These are phyloP conservation scores for Pichia sp. DNA, from an alignment of 1,139 yeast genomes.

Conservation along the genomic window DNA sequence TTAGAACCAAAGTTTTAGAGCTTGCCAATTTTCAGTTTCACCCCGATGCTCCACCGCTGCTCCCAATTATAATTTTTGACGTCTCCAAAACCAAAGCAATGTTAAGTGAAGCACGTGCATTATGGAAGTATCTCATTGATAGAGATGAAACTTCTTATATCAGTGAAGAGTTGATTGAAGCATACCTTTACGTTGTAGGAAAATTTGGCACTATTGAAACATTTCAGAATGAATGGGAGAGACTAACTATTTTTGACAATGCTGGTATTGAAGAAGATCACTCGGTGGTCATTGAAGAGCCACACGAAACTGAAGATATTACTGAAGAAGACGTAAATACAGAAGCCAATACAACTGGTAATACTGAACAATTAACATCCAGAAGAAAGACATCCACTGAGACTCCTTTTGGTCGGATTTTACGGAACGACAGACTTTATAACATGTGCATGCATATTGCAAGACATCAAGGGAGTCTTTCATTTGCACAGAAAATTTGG, in stretches of 20 bases:
- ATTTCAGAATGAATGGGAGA: conserved; percentile 44
- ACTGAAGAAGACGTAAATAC: conserved; percentile 22
- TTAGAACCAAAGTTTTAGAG: conserved; percentile 24
- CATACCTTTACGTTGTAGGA: conserved; percentile 50
- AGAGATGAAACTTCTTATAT: conserved; percentile 31
- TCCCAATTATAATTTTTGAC: conserved; percentile 43
- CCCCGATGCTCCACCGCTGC: conserved; percentile 48
- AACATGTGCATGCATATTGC: conserved; percentile 63
- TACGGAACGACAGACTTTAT: conserved; percentile 48
- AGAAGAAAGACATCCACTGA: not conserved
- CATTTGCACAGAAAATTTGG: conserved; percentile 65
- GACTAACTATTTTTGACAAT: conserved; percentile 38
- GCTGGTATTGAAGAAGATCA: conserved; percentile 6
- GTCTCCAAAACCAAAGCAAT: conserved; percentile 36
- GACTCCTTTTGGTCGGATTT: conserved; percentile 19
- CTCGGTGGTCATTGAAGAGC: conserved; percentile 24
- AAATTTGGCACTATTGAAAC: conserved; percentile 39
- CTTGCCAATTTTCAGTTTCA: conserved; percentile 24
- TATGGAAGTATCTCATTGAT: conserved; percentile 52
- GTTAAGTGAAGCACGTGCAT: conserved; percentile 69
- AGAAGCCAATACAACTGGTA: not conserved
- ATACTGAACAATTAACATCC: not conserved
- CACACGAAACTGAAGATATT: conserved; percentile 10
- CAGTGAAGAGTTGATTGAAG: conserved; percentile 37
- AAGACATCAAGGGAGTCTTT: conserved; percentile 42